Evolutionary conservation across 2,329 filamentous ascomycete genomes (phyloP), one percentile per base, ranked within the genome.

Genomic region (Triangularia setosa): DNA sequence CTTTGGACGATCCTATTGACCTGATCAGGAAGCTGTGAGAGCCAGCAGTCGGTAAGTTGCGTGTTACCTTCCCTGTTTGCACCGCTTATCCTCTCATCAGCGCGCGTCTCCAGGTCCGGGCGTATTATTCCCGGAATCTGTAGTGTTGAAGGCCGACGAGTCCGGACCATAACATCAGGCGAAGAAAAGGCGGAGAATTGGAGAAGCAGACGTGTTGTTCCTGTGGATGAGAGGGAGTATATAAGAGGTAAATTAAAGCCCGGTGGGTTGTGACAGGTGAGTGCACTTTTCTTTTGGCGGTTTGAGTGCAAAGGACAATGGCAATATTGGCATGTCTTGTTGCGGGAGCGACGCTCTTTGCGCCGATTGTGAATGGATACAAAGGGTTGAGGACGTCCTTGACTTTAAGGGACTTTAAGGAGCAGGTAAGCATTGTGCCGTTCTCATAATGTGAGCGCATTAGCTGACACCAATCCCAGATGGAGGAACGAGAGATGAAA

Each of bases 341-440:
- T 3, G 52, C 61, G 12, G 62, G 60, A 23, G 35, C 27, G 3
- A 48, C 59, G 28, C 60, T 62, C 18, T 33, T 67, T 25, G 52
- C 28, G 6, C 65, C 65, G 24, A 14, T 65, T 25, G 65, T 59
- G 25, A 62, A 58, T 14, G 65, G 60, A 27, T 40, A 59, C 9
- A 58, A 33, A 25, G 48, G 56, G 16, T 67, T 69, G 27, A 62
- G 69, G 44, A 68, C 66, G 12, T 67, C 69, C 23, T 64, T 69
- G 58, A 65, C 60, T 0, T 58, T 70, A 33, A 40, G 52, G 57
- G 66, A 70, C 55, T 66, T 68, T 24, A 66, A 63, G 24, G 66
- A 64, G 33, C 65, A 68, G 65, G 66, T 68, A 48, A 63, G 52
- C 12, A 14, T 21, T 6, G 24, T 21, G 6, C 40, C 12, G 6